Conservation (phyloP, 805 yeast species). For the Wickerhamomyces alni region DNA sequence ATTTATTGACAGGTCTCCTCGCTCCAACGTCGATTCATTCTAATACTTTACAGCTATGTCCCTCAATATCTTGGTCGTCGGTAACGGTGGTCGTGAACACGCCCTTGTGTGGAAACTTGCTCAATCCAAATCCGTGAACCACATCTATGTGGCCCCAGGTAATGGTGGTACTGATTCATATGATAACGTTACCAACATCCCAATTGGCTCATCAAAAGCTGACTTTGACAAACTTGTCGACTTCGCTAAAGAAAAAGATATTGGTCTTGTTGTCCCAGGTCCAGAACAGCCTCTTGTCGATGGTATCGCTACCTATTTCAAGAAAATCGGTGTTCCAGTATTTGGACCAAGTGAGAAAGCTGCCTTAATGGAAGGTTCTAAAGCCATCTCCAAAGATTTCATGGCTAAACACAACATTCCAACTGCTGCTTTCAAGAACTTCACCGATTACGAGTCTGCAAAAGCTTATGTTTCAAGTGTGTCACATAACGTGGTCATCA, state of each 20-base stretch:
- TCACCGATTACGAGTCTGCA: constrained; percentile 73
- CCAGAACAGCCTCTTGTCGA: constrained; percentile 99
- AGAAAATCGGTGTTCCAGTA: constrained; percentile 84
- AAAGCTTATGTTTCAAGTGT: constrained; percentile 57
- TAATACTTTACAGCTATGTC: constrained; percentile 13
- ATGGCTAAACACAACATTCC: constrained; percentile 92
- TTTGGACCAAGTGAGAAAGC: constrained; percentile 94
- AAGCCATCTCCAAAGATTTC: constrained; percentile 87
- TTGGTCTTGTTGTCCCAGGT: constrained; percentile 86
- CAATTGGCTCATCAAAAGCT: constrained; percentile 55
- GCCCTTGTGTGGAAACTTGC: constrained; percentile 89
- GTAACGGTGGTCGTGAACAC: constrained; percentile 99
- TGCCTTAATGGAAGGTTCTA: constrained; percentile 94
- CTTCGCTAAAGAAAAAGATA: constrained; percentile 63
- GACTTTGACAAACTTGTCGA: constrained; percentile 66
- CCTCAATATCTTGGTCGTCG: constrained; percentile 74
- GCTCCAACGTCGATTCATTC: background rate
- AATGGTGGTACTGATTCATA: constrained; percentile 81
- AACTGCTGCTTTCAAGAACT: constrained; percentile 85
- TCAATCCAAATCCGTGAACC: constrained; percentile 65
- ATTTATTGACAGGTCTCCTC: too few species aligned
- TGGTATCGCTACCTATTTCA: constrained; percentile 72
- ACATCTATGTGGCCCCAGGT: constrained; percentile 91
- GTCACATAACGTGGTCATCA: constrained; percentile 78
- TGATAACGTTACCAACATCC: constrained; percentile 60